A percentile compares a stretch with the other conserved stretches of the same genome.
Conservation (phyloP, 1,139 yeast genomes). For the Spencermartinsiella ligniputridi region DNA sequence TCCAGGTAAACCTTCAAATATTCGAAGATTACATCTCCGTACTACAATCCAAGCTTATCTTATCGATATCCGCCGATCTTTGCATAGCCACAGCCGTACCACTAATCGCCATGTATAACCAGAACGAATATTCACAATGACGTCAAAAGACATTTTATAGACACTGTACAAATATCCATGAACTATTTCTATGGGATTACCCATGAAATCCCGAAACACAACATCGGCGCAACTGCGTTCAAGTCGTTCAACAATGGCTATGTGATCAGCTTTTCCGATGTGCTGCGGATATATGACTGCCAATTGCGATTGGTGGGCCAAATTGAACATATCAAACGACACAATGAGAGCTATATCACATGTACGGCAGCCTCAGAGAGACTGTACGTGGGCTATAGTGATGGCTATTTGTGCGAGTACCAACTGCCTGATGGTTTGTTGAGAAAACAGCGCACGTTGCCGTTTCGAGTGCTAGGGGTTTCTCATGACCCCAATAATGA, state of each 20-base stretch:
- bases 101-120: too few species aligned
- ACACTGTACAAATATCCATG: not conserved
- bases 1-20: too few species aligned
- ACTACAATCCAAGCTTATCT: too few species aligned
- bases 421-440: conserved; percentile 16
- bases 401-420: conserved; percentile 13
- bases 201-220: not conserved
- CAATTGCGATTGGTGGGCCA: not conserved
- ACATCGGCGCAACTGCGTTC: not conserved
- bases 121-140: too few species aligned
- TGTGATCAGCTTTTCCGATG: not conserved
- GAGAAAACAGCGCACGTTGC: conserved; percentile 10
- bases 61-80: too few species aligned
- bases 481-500: conserved; percentile 12
- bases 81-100: too few species aligned
- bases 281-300: not conserved
- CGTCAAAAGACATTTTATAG: too few species aligned
- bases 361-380: not conserved
- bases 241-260: not conserved
- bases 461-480: conserved; percentile 18
- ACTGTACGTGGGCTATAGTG: conserved; percentile 13
- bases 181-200: not conserved
- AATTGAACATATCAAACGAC: not conserved
- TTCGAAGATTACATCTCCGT: too few species aligned
- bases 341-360: not conserved